These are phyloP conservation scores for Coffea humblotiana DNA, from an alignment of 305 asterid genomes.

Conservation along the genomic window DNA sequence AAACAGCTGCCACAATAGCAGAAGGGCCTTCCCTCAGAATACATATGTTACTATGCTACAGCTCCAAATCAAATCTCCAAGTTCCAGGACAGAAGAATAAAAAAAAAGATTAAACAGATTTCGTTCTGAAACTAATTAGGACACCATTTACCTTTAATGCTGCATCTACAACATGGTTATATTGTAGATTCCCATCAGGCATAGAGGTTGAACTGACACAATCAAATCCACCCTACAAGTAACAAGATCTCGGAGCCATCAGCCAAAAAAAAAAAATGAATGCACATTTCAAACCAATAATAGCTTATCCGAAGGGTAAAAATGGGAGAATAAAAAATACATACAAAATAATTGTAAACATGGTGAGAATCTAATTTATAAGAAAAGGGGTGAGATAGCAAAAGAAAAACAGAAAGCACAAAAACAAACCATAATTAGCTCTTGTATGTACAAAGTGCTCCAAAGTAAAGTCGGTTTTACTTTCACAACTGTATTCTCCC, in stretches of 20 bases:
- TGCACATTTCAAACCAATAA: not conserved
- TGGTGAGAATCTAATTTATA: not conserved
- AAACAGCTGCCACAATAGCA: constrained; percentile 44
- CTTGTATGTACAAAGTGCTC: constrained; percentile 34
- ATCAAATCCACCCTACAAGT: constrained; percentile 33
- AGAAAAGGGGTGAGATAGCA: not conserved
- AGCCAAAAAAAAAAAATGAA: not conserved
- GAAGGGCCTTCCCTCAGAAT: not conserved
- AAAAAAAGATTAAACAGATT: not conserved
- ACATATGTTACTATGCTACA: not conserved
- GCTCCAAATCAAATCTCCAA: not conserved
- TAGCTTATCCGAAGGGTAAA: not conserved
- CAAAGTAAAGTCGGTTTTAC: constrained; percentile 36
- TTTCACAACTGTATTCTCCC: constrained; percentile 35
- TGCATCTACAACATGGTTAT: constrained; percentile 46
- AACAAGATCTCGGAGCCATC: not conserved
- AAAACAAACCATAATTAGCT: constrained; percentile 26
- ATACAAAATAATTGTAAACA: not conserved
- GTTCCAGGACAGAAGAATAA: not conserved
- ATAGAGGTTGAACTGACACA: constrained; percentile 46
- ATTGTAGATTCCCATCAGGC: constrained; percentile 71
- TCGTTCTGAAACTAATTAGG: not conserved
- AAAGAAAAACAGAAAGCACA: not conserved
- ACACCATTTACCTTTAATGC: constrained; percentile 48
- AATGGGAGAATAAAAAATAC: not conserved